phyloP scores from a whole-genome alignment of 1,284 basidiomycete species.

The Paramarasmius palmivorus region DNA sequence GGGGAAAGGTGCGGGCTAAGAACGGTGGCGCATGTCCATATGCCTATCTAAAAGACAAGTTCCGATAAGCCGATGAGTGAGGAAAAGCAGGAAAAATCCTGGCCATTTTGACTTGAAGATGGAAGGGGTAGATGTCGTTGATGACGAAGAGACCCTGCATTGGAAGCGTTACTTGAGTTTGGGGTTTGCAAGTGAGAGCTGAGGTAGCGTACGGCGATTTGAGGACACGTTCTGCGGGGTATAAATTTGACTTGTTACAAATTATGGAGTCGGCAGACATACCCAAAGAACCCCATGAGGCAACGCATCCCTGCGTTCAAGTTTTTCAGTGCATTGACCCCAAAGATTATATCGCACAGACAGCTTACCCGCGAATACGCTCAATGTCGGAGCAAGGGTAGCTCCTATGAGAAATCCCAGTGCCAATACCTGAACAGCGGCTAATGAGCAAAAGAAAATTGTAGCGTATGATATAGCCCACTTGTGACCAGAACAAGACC shows the following conservation, averaged over 20 bases:
- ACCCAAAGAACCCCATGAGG: conserved; percentile 58
- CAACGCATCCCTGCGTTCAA: conserved; percentile 52
- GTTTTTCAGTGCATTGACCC: too few species aligned
- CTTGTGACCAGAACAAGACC: conserved; percentile 53
- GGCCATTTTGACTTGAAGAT: conserved; percentile 58
- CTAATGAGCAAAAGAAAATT: not conserved
- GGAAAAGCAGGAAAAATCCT: not conserved
- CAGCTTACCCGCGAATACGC: conserved; percentile 40
- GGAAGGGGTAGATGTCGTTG: conserved; percentile 61
- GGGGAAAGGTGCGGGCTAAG: conserved; percentile 51
- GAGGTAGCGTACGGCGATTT: conserved; percentile 42
- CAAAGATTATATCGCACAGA: too few species aligned
- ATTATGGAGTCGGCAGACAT: too few species aligned
- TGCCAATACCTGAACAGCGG: conserved; percentile 32
- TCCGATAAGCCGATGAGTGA: not conserved
- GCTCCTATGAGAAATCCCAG: conserved; percentile 45
- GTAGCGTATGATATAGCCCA: conserved; percentile 17
- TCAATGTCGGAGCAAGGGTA: conserved; percentile 47
- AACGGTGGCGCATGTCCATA: conserved; percentile 59
- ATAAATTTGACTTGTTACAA: too few species aligned
- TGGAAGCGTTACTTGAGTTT: too few species aligned
- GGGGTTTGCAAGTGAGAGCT: not conserved
- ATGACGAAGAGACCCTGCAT: conserved; percentile 52
- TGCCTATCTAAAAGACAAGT: conserved; percentile 40
- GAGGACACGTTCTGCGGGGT: conserved; percentile 49